Evolutionary conservation across 305 asterid genomes (phyloP), one percentile per base, ranked within the genome.

Genomic region (Fraxinus xanthoxyloides): DNA sequence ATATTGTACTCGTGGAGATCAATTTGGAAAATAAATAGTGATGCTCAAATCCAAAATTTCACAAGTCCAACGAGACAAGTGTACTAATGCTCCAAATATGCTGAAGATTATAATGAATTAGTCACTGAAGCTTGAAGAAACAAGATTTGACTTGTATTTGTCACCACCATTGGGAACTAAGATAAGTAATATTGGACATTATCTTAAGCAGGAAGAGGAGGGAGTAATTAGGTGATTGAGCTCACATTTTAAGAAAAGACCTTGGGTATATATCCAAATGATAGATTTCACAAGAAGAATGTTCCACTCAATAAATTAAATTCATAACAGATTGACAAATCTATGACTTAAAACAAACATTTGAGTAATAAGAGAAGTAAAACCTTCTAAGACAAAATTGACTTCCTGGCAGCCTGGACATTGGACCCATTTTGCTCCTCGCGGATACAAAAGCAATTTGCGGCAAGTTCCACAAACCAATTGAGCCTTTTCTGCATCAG

Each of bases 401-500:
- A 91, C 90, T 73, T 90, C 94, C 85, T 87, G 90, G 95, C 99
- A 97, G 86, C 89, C 90, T 5, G 96, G 89, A 82, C 98, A 97
- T 76, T 91, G 91, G 34, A 97, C 97, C 93, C 87, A 87, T 84
- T 92, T 93, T 75, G 92, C 85, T 59, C 98, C 99, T 79, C 89
- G 93, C 3, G 95, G 97, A 86, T 97, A 97, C 84, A 90, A 74
- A 81, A 93, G 92, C 80, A 97, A 86, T 79, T 87, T 89, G 32
- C 89, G 92, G 92, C 98, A 94, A 74, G 91, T 89, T 82, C 99
- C 98, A 91, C 98, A 97, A 72, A 94, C 96, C 85, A 97, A 91
- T 89, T 97, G 98, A 76, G 92, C 97, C 84, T 86, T 89, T 69
- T 89, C 98, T 92, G 92, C 86, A 86, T 63, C 82, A 77, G 67